Evolutionary conservation across 2,329 filamentous ascomycete species (phyloP), one percentile per base, ranked within the genome.

Genomic region (Colletotrichum graminicola): DNA sequence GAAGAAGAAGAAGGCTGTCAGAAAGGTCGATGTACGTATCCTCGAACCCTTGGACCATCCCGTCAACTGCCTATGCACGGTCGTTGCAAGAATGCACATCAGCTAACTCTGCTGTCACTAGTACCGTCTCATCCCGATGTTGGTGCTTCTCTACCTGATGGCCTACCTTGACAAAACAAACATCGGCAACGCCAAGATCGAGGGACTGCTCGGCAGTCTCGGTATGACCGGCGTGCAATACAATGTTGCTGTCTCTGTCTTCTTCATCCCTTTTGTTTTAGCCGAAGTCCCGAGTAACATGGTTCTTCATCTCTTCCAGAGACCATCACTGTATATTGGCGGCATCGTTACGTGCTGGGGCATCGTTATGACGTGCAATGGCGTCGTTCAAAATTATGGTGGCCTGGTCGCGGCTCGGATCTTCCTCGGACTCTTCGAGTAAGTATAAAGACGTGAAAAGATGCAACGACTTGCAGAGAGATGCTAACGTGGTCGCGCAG

Each of bases 251-350:
- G 81, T 92, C 1, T 89, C 87, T 1, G 77, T 88, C 64, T 91
- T 91, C 79, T 92, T 91, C 75, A 84, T 91, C 75, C 85, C 86
- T 5, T 92, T 91, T 76, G 90, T 92, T 12, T 49, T 76, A n/a
- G 74, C 74, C 56, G 79, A 84, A 60, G 76, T 82, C 0, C 82
- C 81, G 0, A 82, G 80, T 62, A 84, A 84, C 68, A 79, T 83
- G 75, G 63, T 83, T 1, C 77, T 84, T 11, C 78, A 76, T 69
- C 76, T 76, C 69, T 79, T 81, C 64, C 79, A 84, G 52, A 79
- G 80, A 32, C 85, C 85, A 0, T 83, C 82, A 1, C 75, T 82
- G 14, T 86, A 85, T 74, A 82, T 87, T 71, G 78, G 80, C 41
- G 66, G 75, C 0, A 76, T 81, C 3, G 83, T 79, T 55, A 73